Evolutionary conservation across 441 rosid genomes (phyloP), one percentile per base, ranked within the genome.

Genomic region (Erodium chrysanthum): DNA sequence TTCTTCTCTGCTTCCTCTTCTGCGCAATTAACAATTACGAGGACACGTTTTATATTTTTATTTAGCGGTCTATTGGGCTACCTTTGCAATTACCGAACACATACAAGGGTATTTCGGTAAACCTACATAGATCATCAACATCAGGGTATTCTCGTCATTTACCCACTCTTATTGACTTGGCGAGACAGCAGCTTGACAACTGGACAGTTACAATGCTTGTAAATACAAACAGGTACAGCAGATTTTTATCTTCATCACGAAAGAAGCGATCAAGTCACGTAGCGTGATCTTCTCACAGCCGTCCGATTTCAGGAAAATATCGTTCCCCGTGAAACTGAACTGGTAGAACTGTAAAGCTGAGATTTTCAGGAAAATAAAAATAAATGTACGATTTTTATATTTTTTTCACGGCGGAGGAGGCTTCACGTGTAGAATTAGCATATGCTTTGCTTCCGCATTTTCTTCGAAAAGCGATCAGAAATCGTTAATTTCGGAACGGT

Each of bases 401-500:
- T n/a, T n/a, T 21, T 21, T 58, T 21, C 29, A 59, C 63, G 63
- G 63, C 14, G 31, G 29, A 59, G 31, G 31, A 59, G 63, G 63
- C 63, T 59, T 59, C 63, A 59, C 63, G 63, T 60, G 64, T 35
- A 25, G 64, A 60, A 60, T 3, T 60, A 60, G 64, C 64, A 60
- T 60, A 60, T 60, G 64, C 64, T 23, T 60, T 60, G 64, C 64
- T 60, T 59, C 63, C n/a, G n/a, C n/a, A 59, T 59, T 60, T 60
- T 27, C 62, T 56, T 56, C 42, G 11, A 37, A 37, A 37, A 37
- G 63, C 63, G 10, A 59, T 59, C 63, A 59, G 17, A 60, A 23
- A 23, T 60, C 64, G 31, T 60, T 7, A 12, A 23, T 60, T 22
- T 60, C 64, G 17, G 18, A 60, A 25, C 64, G 15, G 64, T 60